Conservation (phyloP, 495 filamentous ascomycete genomes). For the Tuber brumale region DNA sequence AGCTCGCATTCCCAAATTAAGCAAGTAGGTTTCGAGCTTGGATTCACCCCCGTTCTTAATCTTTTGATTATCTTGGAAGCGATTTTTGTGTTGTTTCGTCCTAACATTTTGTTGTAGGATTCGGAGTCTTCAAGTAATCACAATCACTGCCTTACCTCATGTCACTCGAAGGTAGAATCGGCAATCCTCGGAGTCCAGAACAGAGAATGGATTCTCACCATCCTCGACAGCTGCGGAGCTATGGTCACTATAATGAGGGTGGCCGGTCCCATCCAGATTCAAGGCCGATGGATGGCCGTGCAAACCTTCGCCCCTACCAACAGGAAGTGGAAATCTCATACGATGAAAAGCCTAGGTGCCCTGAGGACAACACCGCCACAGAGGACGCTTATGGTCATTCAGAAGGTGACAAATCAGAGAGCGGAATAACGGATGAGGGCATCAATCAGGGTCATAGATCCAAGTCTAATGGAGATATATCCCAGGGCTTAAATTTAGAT, state of each 20-base stretch:
- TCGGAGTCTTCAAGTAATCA: neutral
- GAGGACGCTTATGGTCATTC: conserved; percentile 30
- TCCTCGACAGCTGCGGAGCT: conserved; percentile 33
- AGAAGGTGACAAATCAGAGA: conserved; percentile 13
- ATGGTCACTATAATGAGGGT: conserved; percentile 33
- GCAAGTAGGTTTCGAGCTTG: conserved; percentile 2
- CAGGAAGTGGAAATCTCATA: conserved; percentile 32
- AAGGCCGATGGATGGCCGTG: conserved; percentile 32
- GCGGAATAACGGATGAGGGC: conserved; percentile 33
- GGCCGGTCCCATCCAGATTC: conserved; percentile 31
- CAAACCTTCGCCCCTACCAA: conserved; percentile 28
- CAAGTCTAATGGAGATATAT: conserved; percentile 27
- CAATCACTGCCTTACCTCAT: conserved; percentile 7
- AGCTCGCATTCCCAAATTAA: neutral
- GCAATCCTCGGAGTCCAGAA: conserved; percentile 31
- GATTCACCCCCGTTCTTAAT: neutral
- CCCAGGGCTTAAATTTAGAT: conserved; percentile 23
- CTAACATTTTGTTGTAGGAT: neutral
- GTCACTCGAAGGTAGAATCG: conserved; percentile 28
- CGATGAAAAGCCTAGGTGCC: conserved; percentile 29
- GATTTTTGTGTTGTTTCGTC: neutral
- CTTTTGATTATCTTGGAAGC: neutral
- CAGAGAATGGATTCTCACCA: conserved; percentile 33
- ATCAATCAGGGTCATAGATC: conserved; percentile 19
- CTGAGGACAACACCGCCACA: conserved; percentile 11